These are phyloP conservation scores for Sarocladium strictum DNA, from an alignment of 2,329 filamentous ascomycete genomes.

Conservation along the genomic window DNA sequence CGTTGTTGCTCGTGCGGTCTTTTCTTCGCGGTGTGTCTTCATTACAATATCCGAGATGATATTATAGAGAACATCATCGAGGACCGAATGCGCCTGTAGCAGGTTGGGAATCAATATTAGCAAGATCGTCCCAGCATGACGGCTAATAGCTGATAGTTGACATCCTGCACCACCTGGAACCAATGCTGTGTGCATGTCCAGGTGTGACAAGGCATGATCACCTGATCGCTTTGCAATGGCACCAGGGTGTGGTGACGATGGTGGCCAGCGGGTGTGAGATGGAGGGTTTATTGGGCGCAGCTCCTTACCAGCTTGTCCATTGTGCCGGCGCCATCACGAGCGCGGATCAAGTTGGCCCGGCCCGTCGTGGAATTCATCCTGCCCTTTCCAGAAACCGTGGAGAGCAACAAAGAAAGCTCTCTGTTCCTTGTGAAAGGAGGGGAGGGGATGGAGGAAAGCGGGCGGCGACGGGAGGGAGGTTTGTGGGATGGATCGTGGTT, in stretches of 20 bases:
- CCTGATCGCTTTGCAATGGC: neutral
- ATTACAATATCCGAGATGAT: slow-evolving; percentile 70
- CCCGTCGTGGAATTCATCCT: slow-evolving; percentile 40
- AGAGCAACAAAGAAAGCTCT: slow-evolving; percentile 17
- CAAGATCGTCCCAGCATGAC: neutral
- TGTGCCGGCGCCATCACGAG: slow-evolving; percentile 42
- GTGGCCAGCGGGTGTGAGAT: neutral
- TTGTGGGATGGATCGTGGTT: slow-evolving; percentile 4
- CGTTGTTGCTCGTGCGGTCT: slow-evolving; percentile 62
- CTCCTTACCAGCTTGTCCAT: slow-evolving; percentile 54
- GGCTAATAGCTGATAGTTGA: neutral
- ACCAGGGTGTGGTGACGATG: slow-evolving; percentile 6
- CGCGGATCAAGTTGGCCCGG: slow-evolving; percentile 52
- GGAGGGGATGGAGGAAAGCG: neutral
- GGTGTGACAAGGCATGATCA: neutral
- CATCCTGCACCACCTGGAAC: slow-evolving; percentile 1
- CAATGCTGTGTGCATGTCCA: neutral
- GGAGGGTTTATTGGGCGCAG: neutral
- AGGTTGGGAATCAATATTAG: slow-evolving; percentile 11
- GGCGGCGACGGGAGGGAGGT: neutral
- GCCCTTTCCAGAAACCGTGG: slow-evolving; percentile 15
- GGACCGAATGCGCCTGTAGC: slow-evolving; percentile 53
- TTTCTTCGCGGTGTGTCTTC: slow-evolving; percentile 72
- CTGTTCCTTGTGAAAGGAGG: slow-evolving; percentile 19
- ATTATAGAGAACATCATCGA: slow-evolving; percentile 72